Conservation (phyloP, 2,329 filamentous ascomycete genomes). For the Diplocarpon mali region DNA sequence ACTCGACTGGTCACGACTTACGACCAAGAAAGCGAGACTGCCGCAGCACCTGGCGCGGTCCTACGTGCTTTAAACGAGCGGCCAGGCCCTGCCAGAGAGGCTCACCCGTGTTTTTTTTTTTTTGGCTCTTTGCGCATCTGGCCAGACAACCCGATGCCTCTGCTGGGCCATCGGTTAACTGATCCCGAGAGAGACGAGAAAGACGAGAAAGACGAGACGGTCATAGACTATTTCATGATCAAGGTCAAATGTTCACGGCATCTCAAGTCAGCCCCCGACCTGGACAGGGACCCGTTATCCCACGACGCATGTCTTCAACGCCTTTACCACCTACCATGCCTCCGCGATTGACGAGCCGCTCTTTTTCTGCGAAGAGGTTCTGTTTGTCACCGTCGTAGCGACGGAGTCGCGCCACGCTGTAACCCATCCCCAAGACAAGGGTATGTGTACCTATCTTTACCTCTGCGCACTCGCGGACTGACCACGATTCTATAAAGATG, state of each 20-base stretch:
- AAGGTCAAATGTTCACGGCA: slow-evolving; percentile 4
- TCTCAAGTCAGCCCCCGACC: not conserved
- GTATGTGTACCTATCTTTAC: not conserved
- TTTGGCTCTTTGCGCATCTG: slow-evolving; percentile 14
- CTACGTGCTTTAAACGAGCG: slow-evolving; percentile 14
- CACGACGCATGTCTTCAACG: slow-evolving; percentile 4
- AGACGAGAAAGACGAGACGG: slow-evolving; percentile 12
- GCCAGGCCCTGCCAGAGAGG: slow-evolving; percentile 11
- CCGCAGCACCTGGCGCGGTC: slow-evolving; percentile 14
- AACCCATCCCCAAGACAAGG: slow-evolving; percentile 6
- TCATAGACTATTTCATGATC: slow-evolving; percentile 15
- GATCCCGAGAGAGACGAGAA: slow-evolving; percentile 2
- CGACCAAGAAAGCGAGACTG: slow-evolving; percentile 11
- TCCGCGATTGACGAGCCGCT: slow-evolving; percentile 4
- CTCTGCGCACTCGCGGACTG: not conserved
- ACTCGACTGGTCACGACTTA: slow-evolving; percentile 7
- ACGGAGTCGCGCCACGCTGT: slow-evolving; percentile 8
- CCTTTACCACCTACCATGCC: slow-evolving; percentile 5
- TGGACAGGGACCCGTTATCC: slow-evolving; percentile 8
- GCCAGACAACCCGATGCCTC: slow-evolving; percentile 2
- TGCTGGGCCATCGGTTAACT: slow-evolving; percentile 2
- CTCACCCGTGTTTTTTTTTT: slow-evolving; percentile 10
- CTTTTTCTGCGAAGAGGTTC: slow-evolving; percentile 15
- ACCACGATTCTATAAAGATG: slow-evolving; percentile 6
- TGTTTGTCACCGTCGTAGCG: slow-evolving; percentile 12